phyloP scores from a whole-genome alignment of 2,329 filamentous ascomycete genomes.

The Trichophyton equinum region DNA sequence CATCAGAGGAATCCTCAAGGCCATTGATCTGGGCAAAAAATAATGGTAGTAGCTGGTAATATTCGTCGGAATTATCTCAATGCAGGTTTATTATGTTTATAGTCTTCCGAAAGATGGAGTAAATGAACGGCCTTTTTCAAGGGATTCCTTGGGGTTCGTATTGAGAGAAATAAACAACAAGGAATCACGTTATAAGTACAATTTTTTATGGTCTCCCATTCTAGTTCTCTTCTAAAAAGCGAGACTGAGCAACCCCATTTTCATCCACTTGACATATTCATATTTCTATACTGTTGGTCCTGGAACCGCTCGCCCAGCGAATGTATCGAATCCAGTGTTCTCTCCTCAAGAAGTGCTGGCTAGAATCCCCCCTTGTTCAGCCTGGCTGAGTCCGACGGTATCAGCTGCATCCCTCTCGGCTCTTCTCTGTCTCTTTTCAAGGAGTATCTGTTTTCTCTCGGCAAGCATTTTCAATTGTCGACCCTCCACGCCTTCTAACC shows the following conservation, averaged over 20 bases:
- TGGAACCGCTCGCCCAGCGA: neutral
- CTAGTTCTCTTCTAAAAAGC: neutral
- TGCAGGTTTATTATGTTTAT: neutral
- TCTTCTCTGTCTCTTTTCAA: conserved; percentile 80
- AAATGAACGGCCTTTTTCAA: neutral
- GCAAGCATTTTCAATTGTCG: conserved; percentile 63
- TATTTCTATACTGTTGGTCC: neutral
- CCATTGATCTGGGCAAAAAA: conserved; percentile 6
- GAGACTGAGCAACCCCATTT: neutral
- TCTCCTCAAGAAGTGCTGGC: conserved; percentile 26
- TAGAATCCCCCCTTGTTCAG: conserved; percentile 25
- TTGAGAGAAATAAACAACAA: neutral
- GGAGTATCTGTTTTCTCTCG: conserved; percentile 64
- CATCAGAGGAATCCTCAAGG: conserved; percentile 1
- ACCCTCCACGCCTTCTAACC: conserved; percentile 81
- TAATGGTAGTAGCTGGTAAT: neutral
- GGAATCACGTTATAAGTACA: conserved; percentile 2
- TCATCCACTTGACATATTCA: neutral
- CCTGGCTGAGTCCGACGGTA: conserved; percentile 17
- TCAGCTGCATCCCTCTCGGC: conserved; percentile 47
- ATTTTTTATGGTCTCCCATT: neutral
- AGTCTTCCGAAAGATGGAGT: neutral
- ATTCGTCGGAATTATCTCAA: neutral
- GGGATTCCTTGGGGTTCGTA: neutral
- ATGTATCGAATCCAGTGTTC: neutral